Percentiles rank a stretch among this genome's conserved stretches.
Conservation (phyloP, 2,329 filamentous ascomycete genomes). For the Xylariaceae sp. region DNA sequence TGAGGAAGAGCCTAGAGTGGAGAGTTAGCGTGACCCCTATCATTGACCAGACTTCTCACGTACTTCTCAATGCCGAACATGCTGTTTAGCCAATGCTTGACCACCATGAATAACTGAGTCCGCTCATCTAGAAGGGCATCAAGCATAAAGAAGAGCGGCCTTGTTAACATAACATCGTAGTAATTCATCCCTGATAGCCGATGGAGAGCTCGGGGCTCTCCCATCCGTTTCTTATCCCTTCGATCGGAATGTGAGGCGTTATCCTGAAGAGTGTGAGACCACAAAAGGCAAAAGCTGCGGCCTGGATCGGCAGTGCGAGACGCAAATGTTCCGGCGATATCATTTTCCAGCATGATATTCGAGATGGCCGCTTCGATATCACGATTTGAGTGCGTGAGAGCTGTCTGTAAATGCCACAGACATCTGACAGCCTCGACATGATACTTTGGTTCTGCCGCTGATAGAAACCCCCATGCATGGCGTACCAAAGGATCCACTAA, state of each 20-base stretch:
- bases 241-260: slow-evolving; percentile 42
- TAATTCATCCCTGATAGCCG: slow-evolving; percentile 53
- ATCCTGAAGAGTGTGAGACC: slow-evolving; percentile 72
- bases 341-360: slow-evolving; percentile 57
- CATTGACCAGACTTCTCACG: slow-evolving; percentile 20
- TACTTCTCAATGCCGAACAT: slow-evolving; percentile 60
- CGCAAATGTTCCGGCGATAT: slow-evolving; percentile 43
- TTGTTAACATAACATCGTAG: slow-evolving; percentile 69
- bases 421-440: slow-evolving; percentile 88
- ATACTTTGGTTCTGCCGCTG: slow-evolving; percentile 79
- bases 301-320: slow-evolving; percentile 54
- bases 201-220: slow-evolving; percentile 31
- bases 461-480: slow-evolving; percentile 74
- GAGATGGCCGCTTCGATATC: slow-evolving; percentile 77
- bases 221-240: slow-evolving; percentile 35
- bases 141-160: slow-evolving; percentile 75
- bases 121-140: slow-evolving; percentile 70
- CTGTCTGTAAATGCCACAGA: slow-evolving; percentile 78
- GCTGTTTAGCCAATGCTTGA: slow-evolving; percentile 73
- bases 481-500: slow-evolving; percentile 65
- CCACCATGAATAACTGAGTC: slow-evolving; percentile 68
- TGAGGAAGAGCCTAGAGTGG: slow-evolving; percentile 49
- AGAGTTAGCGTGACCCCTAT: slow-evolving; percentile 20
- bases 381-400: slow-evolving; percentile 60
- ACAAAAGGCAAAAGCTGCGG: slow-evolving; percentile 68